Percentiles rank a stretch among this genome's conserved stretches.
Evolutionary conservation across 2,329 filamentous ascomycete genomes (phyloP).

Genomic region (Mariannaea elegans): DNA sequence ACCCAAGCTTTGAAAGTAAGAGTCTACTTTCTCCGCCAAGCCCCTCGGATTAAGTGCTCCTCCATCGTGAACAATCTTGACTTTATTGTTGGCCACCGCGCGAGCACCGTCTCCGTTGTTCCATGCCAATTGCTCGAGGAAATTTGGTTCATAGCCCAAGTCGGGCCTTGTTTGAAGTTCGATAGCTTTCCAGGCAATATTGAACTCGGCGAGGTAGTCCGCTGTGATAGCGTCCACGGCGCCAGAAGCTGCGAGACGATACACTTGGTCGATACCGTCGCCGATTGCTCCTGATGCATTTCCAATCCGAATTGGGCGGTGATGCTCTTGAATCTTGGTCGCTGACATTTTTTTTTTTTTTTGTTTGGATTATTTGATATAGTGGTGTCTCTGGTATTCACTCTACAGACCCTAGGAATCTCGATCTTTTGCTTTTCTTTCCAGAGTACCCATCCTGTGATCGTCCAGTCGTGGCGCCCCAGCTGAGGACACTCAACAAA

Average conservation of each 20-base stretch:
- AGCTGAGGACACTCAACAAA: not conserved
- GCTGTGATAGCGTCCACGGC: conserved; percentile 46
- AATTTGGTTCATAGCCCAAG: conserved; percentile 47
- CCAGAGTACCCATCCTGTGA: not conserved
- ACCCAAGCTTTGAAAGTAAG: conserved; percentile 31
- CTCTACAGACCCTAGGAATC: no score
- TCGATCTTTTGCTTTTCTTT: not conserved
- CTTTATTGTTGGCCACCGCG: conserved; percentile 51
- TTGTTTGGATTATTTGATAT: no score
- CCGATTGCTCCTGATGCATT: conserved; percentile 41
- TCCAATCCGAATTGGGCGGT: conserved; percentile 34
- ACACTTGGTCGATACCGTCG: conserved; percentile 39
- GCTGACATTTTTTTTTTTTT: conserved; percentile 4
- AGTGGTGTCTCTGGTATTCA: no score
- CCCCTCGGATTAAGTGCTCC: conserved; percentile 64
- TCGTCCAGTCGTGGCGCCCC: not conserved
- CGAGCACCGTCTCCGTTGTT: conserved; percentile 41
- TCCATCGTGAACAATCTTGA: conserved; percentile 65
- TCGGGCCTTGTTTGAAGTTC: conserved; percentile 39
- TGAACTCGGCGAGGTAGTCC: conserved; percentile 52
- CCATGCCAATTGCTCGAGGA: conserved; percentile 51
- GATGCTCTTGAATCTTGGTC: not conserved
- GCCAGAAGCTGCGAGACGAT: conserved; percentile 35
- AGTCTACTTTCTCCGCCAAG: conserved; percentile 50
- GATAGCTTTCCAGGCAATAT: conserved; percentile 55